Conservation (phyloP, 352 stramenopile species). For the Globisporangium irregulare region DNA sequence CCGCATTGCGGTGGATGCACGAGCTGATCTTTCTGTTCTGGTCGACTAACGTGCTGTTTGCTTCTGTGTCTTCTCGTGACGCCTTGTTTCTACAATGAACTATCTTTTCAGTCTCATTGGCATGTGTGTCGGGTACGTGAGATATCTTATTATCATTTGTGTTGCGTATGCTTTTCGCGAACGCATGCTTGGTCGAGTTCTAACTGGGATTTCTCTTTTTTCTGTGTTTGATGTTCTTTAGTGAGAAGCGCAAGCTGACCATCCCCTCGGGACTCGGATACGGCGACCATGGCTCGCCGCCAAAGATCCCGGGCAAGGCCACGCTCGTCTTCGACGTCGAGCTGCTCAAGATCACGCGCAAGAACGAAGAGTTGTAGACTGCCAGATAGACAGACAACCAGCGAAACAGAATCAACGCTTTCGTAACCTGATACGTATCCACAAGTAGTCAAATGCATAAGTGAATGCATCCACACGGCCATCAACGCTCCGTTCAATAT, state of each 20-base stretch:
- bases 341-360: constrained; percentile 93
- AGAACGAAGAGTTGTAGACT: constrained; percentile 50
- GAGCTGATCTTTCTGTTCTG: background rate
- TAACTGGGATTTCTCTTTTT: background rate
- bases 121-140: constrained; percentile 82
- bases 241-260: constrained; percentile 85
- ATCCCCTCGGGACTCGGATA: constrained; percentile 92
- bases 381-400: background rate
- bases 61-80: constrained; percentile 3
- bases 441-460: no score
- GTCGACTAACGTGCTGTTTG: constrained; percentile 9
- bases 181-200: background rate
- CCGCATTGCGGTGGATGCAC: background rate
- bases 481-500: no score
- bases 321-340: constrained; percentile 97
- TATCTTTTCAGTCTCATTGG: constrained; percentile 52
- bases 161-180: background rate
- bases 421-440: no score
- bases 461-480: no score
- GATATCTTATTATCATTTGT: background rate
- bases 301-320: constrained; percentile 92
- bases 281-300: constrained; percentile 89
- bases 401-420: background rate
- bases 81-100: background rate
- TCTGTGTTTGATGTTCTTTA: constrained; percentile 17